A percentile compares a stretch with the other conserved stretches of the same genome.
Evolutionary conservation across 2,329 filamentous ascomycete genomes (phyloP).

Genomic region (Phoma sp.): DNA sequence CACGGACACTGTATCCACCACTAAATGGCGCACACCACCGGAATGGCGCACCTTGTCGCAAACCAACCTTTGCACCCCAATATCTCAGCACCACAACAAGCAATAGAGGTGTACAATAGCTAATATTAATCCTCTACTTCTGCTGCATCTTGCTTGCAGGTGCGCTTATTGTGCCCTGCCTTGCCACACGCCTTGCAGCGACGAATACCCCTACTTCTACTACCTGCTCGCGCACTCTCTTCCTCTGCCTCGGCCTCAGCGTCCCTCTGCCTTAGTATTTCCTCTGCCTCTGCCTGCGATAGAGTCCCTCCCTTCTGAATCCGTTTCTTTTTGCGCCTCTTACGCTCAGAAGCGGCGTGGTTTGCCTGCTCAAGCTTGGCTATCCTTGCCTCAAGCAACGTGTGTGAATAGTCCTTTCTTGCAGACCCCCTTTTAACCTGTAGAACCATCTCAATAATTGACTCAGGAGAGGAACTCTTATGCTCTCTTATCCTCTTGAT

Average conservation of each 20-base stretch:
- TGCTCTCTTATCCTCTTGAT: too few relatives aligned
- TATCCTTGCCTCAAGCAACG: too few relatives aligned
- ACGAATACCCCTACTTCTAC: background rate
- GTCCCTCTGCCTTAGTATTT: too few relatives aligned
- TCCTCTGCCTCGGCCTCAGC: conserved; percentile 9
- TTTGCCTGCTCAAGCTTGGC: conserved; percentile 2
- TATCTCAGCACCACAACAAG: conserved; percentile 9
- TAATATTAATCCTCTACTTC: conserved; percentile 10
- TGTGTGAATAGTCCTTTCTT: too few relatives aligned
- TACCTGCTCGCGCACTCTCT: background rate
- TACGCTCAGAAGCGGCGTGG: conserved; percentile 8
- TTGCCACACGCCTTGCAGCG: conserved; percentile 1
- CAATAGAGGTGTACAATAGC: conserved; percentile 1
- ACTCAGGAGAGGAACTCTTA: too few relatives aligned
- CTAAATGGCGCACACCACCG: background rate
- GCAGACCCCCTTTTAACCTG: too few relatives aligned
- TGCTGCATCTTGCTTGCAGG: conserved; percentile 11
- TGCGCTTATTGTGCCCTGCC: conserved; percentile 3
- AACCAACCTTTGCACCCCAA: background rate
- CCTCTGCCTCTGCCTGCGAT: conserved; percentile 13
- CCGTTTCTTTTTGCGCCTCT: conserved; percentile 6
- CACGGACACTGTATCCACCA: too few relatives aligned
- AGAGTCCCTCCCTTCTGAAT: conserved; percentile 12
- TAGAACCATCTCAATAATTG: too few relatives aligned
- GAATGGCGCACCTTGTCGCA: background rate